Evolutionary conservation across 345 rosid genomes (phyloP), one percentile per base, ranked within the genome.

Genomic region (Populus alba): DNA sequence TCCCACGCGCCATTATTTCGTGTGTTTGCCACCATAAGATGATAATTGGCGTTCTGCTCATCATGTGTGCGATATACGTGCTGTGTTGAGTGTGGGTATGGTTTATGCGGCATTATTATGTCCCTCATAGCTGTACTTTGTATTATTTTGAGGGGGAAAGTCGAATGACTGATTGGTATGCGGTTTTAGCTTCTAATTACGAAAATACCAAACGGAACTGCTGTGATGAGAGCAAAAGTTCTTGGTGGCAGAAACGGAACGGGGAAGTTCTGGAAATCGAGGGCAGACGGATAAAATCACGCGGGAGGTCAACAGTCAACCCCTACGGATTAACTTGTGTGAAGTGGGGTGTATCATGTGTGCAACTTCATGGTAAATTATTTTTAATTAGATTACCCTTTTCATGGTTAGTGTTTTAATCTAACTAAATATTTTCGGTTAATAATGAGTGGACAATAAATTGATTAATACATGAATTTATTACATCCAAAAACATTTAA

Each of bases 241-340:
- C 8, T 23, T 65, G 66, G 83, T 83, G 85, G 90, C 82, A 83
- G 63, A 84, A 85, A 89, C 90, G 92, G 90, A 78, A 87, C 86
- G 87, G 90, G 12, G 20, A 70, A 33, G 18, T 27, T 70, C 43
- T 10, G 1, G 7, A 61, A 39, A 79, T 47, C 76, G 83, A 80
- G 66, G 77, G 84, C 80, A 78, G 43, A 63, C 23, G 75, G 25
- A 43, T 25, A 37, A 66, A 83, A 79, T 79, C 88, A 85, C 76
- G 83, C 85, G 86, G 85, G 83, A 83, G 85, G 89, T 86, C 92
- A 83, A 80, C 79, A 85, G 90, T 89, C 92, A 86, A 83, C 76
- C 35, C 65, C 62, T 37, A 1, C 27, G 18, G 38, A 16, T 20
- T 8, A 33, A 29, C 61, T 38, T n/a, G 29, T 41, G 53, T 16